These are phyloP conservation scores for Verticillium alfalfae DNA, from an alignment of 2,329 filamentous ascomycete species.

Conservation along the genomic window DNA sequence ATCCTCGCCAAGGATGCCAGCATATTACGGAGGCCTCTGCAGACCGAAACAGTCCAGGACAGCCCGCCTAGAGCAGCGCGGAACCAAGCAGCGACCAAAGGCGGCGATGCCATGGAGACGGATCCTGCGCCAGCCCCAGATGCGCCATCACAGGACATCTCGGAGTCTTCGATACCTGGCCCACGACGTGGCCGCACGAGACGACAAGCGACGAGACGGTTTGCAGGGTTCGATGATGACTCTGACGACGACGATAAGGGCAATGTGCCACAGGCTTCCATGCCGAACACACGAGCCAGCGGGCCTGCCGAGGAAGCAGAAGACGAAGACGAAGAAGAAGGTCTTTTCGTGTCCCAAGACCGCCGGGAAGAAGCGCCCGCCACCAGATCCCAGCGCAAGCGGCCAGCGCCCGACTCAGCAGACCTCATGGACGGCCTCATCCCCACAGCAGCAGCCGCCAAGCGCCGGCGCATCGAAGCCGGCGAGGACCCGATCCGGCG, in stretches of 20 bases:
- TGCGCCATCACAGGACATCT: slow-evolving; percentile 2
- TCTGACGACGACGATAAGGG: slow-evolving; percentile 30
- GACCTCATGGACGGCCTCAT: slow-evolving; percentile 68
- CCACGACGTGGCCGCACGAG: slow-evolving; percentile 8
- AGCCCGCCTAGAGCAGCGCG: slow-evolving; percentile 14
- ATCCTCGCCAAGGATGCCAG: slow-evolving; percentile 77
- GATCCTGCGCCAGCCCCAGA: slow-evolving; percentile 13
- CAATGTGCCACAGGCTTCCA: slow-evolving; percentile 15
- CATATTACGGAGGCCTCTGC: slow-evolving; percentile 63
- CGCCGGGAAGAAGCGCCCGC: slow-evolving; percentile 4
- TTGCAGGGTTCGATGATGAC: slow-evolving; percentile 64
- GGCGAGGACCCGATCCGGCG: slow-evolving; percentile 40
- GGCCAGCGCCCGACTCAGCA: slow-evolving; percentile 35
- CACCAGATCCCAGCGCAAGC: slow-evolving; percentile 34
- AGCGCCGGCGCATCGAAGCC: slow-evolving; percentile 65
- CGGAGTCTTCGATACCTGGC: neutral
- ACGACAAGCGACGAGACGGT: slow-evolving; percentile 41
- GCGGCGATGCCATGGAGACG: slow-evolving; percentile 15
- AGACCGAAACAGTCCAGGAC: slow-evolving; percentile 35
- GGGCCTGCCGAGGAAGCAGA: slow-evolving; percentile 4
- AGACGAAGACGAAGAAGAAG: slow-evolving; percentile 28
- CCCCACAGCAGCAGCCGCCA: slow-evolving; percentile 71
- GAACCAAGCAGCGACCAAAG: slow-evolving; percentile 10
- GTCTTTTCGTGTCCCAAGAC: slow-evolving; percentile 54
- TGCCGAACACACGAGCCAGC: slow-evolving; percentile 9